Evolutionary conservation across 2,329 filamentous ascomycete species (phyloP).

Genomic region (Paramyrothecium roridum): DNA sequence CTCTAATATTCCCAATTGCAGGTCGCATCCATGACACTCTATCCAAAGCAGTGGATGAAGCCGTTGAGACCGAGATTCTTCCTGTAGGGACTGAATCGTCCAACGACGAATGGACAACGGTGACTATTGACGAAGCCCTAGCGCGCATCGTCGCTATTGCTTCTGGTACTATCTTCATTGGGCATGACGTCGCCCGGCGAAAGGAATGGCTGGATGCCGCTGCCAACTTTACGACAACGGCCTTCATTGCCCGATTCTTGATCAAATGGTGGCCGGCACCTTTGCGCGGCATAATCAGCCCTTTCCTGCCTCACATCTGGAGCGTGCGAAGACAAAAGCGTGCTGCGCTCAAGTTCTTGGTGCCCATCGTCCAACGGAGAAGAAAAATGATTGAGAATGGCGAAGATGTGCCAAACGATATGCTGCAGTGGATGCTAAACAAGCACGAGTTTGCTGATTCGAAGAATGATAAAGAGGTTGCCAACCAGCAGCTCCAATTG

Average conservation of each 20-base stretch:
- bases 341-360: background rate
- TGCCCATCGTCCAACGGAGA: background rate
- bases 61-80: background rate
- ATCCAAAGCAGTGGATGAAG: background rate
- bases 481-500: slow-evolving; percentile 38
- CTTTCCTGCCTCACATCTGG: background rate
- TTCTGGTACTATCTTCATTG: background rate
- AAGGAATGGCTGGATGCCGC: background rate
- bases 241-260: background rate
- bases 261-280: background rate
- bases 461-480: slow-evolving; percentile 29
- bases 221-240: background rate
- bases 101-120: background rate
- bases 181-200: background rate
- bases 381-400: background rate
- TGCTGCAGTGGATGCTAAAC: slow-evolving; percentile 45
- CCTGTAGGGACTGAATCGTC: background rate
- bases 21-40: background rate
- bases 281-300: background rate
- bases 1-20: background rate
- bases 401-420: slow-evolving; percentile 37
- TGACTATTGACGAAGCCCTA: background rate
- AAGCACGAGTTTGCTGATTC: slow-evolving; percentile 27
- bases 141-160: background rate
- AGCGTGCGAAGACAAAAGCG: background rate